These are phyloP conservation scores for Lycium ferocissimum DNA, from an alignment of 257 asterid species.

Conservation along the genomic window DNA sequence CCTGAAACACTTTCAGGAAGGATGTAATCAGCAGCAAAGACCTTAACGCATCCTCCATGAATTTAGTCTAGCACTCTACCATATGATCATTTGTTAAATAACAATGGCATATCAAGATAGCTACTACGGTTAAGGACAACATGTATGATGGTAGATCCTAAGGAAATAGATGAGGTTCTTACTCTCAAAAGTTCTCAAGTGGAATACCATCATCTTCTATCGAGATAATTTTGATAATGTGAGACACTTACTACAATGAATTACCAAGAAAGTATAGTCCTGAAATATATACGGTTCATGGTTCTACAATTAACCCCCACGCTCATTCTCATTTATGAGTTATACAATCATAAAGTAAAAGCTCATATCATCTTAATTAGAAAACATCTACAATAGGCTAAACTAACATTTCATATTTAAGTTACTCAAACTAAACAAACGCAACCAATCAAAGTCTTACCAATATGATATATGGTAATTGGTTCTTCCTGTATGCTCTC, in stretches of 20 bases:
- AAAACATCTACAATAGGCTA: background rate
- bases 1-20: conserved; percentile 12
- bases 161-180: conserved; percentile 8
- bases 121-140: background rate
- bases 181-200: background rate
- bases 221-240: background rate
- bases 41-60: background rate
- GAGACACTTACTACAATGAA: background rate
- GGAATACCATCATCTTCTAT: background rate
- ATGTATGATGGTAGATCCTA: background rate
- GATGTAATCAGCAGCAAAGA: conserved; percentile 10
- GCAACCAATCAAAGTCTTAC: conserved; percentile 42
- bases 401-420: background rate
- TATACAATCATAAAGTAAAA: background rate
- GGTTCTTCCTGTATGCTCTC: conserved; percentile 87
- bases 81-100: background rate
- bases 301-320: background rate
- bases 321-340: no score
- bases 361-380: background rate
- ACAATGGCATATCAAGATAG: background rate
- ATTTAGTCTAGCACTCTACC: conserved; percentile 12
- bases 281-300: background rate
- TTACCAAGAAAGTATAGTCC: background rate
- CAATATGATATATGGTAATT: conserved; percentile 92
- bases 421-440: conserved; percentile 20